A percentile compares a stretch with the other conserved stretches of the same genome.
These are phyloP conservation scores for Aaosphaeria arxii DNA, from an alignment of 2,329 filamentous ascomycete genomes.

Conservation along the genomic window DNA sequence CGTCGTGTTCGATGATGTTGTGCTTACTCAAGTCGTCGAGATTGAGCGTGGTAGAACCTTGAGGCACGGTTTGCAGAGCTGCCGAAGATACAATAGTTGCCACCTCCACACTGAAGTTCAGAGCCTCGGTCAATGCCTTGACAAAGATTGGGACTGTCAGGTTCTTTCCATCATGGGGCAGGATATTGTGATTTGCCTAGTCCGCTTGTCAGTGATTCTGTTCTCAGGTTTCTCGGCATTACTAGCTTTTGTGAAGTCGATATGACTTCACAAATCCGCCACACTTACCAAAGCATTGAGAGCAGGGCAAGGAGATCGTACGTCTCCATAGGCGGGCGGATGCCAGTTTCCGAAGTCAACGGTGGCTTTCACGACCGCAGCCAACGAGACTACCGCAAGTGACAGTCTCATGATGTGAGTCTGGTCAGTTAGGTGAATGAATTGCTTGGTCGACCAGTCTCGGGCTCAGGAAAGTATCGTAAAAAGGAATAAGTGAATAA, in stretches of 20 bases:
- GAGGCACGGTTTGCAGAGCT: conserved; percentile 10
- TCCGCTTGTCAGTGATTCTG: no score
- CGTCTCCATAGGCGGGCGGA: conserved; percentile 5
- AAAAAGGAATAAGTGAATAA: not conserved
- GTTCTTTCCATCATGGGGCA: conserved; percentile 30
- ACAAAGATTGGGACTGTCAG: conserved; percentile 26
- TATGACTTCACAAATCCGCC: no score
- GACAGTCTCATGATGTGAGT: no score
- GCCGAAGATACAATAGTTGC: conserved; percentile 19
- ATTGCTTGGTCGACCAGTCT: no score
- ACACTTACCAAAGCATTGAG: conserved; percentile 24
- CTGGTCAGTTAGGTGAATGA: no score
- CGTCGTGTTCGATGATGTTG: conserved; percentile 36
- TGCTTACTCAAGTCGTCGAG: conserved; percentile 33
- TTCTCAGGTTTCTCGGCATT: no score
- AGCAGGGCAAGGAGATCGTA: conserved; percentile 27
- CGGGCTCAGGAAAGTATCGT: no score
- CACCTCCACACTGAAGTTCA: conserved; percentile 32
- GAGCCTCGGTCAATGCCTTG: conserved; percentile 14
- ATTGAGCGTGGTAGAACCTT: conserved; percentile 15
- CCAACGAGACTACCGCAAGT: not conserved
- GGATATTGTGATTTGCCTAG: conserved; percentile 28
- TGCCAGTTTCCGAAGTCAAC: conserved; percentile 15
- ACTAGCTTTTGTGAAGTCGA: no score
- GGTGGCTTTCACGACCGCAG: not conserved